These are phyloP conservation scores for Cucurbitaria berberidis DNA, from an alignment of 2,329 filamentous ascomycete species.

Conservation along the genomic window DNA sequence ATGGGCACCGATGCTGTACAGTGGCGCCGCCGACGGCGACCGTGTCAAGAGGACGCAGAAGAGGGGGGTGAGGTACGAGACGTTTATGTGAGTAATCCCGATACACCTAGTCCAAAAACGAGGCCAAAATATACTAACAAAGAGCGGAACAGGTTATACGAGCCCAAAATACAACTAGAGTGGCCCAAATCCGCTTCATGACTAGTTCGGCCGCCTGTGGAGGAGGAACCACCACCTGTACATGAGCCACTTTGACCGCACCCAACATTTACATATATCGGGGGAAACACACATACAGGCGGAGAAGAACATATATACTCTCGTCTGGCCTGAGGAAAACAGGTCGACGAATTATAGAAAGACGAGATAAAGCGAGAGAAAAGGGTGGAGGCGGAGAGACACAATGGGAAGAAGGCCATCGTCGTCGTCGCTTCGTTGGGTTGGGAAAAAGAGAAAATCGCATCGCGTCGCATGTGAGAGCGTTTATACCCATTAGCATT, in stretches of 20 bases:
- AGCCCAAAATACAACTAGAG: slow-evolving; percentile 17
- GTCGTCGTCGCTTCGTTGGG: no score
- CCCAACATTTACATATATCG: background rate
- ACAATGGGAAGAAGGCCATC: no score
- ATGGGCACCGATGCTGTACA: slow-evolving; percentile 37
- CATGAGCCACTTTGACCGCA: background rate
- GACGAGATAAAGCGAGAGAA: no score
- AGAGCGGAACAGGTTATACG: slow-evolving; percentile 12
- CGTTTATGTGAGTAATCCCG: slow-evolving; percentile 34
- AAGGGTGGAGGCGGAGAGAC: no score
- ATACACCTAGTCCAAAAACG: no score
- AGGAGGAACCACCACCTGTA: background rate
- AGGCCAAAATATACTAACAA: background rate
- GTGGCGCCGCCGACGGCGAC: slow-evolving; percentile 26
- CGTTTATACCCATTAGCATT: slow-evolving; percentile 25
- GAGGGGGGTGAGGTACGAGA: slow-evolving; percentile 41
- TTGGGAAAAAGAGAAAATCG: background rate
- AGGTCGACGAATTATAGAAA: no score
- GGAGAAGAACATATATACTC: no score
- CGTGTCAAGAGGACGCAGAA: slow-evolving; percentile 27
- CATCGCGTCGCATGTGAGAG: background rate
- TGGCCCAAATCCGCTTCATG: slow-evolving; percentile 15
- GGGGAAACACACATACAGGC: background rate
- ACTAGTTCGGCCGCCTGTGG: background rate
- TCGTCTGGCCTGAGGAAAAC: no score